Conservation (phyloP, 2,329 filamentous ascomycete genomes). For the Fusarium mangiferae region DNA sequence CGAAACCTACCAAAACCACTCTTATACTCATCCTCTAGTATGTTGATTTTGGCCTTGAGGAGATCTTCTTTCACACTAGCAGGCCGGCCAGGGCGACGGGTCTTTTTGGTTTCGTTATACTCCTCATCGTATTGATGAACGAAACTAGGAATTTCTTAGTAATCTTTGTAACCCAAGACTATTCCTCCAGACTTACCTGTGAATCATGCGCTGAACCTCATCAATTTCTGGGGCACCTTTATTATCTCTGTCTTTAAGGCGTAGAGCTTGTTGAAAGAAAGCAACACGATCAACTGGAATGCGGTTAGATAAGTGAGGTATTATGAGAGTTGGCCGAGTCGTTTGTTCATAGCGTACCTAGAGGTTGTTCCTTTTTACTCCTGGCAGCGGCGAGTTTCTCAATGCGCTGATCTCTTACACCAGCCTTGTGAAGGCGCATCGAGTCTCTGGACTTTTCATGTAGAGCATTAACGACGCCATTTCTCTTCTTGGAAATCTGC, state of each 20-base stretch:
- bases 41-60: slow-evolving; percentile 75
- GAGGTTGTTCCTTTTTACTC: slow-evolving; percentile 77
- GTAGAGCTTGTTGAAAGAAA: slow-evolving; percentile 77
- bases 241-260: slow-evolving; percentile 54
- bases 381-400: slow-evolving; percentile 75
- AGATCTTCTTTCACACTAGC: slow-evolving; percentile 80
- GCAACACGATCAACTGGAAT: slow-evolving; percentile 50
- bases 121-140: slow-evolving; percentile 78
- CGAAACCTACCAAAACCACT: slow-evolving; percentile 79
- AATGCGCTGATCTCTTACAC: slow-evolving; percentile 83
- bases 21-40: slow-evolving; percentile 81
- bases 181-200: slow-evolving; percentile 58
- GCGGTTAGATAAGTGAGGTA: slow-evolving; percentile 12
- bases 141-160: slow-evolving; percentile 56
- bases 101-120: slow-evolving; percentile 70
- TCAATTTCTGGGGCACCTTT: slow-evolving; percentile 65
- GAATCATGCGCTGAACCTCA: slow-evolving; percentile 70
- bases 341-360: slow-evolving; percentile 62
- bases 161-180: neutral
- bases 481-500: slow-evolving; percentile 88
- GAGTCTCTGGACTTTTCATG: slow-evolving; percentile 93
- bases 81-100: slow-evolving; percentile 81
- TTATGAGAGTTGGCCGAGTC: neutral
- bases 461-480: slow-evolving; percentile 75
- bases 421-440: slow-evolving; percentile 80